Conservation (phyloP, 306 rosid species). For the Malus sylvestris region DNA sequence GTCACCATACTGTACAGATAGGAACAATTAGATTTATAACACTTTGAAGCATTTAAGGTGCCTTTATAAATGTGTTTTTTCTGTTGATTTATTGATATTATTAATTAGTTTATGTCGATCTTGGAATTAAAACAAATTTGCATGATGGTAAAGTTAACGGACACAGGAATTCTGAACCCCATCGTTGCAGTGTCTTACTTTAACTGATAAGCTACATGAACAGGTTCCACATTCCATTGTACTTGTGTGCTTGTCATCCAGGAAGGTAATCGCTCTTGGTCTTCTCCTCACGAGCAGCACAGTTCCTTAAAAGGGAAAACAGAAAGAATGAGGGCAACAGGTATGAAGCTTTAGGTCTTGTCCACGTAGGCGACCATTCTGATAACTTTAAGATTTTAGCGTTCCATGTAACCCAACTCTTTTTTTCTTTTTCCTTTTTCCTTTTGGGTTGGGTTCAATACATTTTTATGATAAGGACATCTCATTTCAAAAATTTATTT, state of each 20-base stretch:
- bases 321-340: conserved; percentile 48
- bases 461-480: background rate
- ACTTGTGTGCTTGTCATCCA: conserved; percentile 24
- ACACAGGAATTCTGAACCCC: background rate
- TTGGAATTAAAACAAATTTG: background rate
- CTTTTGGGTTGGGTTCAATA: background rate
- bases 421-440: background rate
- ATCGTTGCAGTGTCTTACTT: background rate
- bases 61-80: background rate
- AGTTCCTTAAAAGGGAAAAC: conserved; percentile 35
- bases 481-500: background rate
- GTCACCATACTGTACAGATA: background rate
- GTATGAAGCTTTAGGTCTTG: conserved; percentile 29
- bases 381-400: conserved; percentile 11
- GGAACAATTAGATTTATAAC: background rate
- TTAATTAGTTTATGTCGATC: background rate
- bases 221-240: background rate
- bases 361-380: too few species aligned
- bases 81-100: background rate
- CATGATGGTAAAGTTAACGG: background rate
- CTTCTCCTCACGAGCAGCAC: conserved; percentile 35
- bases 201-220: background rate
- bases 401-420: background rate
- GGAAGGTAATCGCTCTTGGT: conserved; percentile 46
- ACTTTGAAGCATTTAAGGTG: background rate